Base-by-base conservation (phyloP, 1,284 basidiomycete genomes). In the Trametes versicolor region DNA sequence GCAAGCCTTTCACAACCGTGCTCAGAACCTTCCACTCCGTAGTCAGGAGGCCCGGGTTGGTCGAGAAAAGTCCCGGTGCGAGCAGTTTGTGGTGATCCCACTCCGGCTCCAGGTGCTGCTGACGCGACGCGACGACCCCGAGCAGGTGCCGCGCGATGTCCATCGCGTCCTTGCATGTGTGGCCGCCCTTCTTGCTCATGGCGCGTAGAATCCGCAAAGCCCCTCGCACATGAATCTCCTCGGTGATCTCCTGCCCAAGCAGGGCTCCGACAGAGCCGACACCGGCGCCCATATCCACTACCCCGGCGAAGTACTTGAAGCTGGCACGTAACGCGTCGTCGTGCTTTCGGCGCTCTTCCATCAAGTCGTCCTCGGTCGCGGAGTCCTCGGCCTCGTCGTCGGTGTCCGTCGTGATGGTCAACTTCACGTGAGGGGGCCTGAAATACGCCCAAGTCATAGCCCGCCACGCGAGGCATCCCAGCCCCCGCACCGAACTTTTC, bases 401-500 rank as follows among this genome's bases (percentile, higher is more conserved):
- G 10, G 79, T 80, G 45, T 82, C 81, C 12, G 70, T 45, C 19
- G 62, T 60, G 34, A 66, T 21, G 7, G 60, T 57, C 23, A 73
- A 47, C 39, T 68, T 69, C 29, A 70, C 60, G 13, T 68, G 69
- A 0, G 80, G 77, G 1, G 86, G 85, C 58, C 85, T 86, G 75
- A 90, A 82, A 71, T 87, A 91, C 17, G 81, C 83, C 91, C 91
- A 90, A 9, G 81, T 78, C 61, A 90, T 70, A 58, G 82, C 77
- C 5, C 91, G 84, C 90, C 91, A 93, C 12, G 86, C 78, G 4
- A 89, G 72, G 60, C 85, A 85, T 1, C 81, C 82, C 1, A 93
- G 75, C 1, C 80, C 85, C 6, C 91, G 83, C 2, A 93, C 82
- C 2, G 86, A 82, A 37, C 84, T 85, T 76, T 87, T 88, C 72